A percentile compares a stretch with the other conserved stretches of the same genome.
These are phyloP conservation scores for Saturnispora dispora DNA, from an alignment of 805 yeast genomes.

Conservation along the genomic window DNA sequence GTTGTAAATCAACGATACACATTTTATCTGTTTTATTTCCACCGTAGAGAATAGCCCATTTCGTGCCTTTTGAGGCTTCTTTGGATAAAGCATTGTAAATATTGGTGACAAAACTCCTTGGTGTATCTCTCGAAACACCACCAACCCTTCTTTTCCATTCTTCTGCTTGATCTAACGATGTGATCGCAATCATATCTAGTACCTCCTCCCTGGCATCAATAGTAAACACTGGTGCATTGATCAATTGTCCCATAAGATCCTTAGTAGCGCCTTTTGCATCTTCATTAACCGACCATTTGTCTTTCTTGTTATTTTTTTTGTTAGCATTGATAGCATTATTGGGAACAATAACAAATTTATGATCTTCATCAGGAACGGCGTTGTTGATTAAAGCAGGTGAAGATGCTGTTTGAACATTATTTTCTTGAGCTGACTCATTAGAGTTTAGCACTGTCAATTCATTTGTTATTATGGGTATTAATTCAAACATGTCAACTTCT, in stretches of 20 bases:
- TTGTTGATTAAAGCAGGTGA: not conserved
- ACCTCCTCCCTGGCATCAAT: conserved; percentile 81
- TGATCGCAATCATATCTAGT: conserved; percentile 69
- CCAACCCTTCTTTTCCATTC: conserved; percentile 81
- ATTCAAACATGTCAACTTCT: conserved; percentile 67
- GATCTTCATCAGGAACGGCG: conserved; percentile 21
- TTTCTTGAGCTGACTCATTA: conserved; percentile 8
- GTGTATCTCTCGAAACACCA: conserved; percentile 68
- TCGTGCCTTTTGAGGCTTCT: conserved; percentile 63
- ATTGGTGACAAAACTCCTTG: conserved; percentile 69
- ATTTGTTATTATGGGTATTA: conserved; percentile 35
- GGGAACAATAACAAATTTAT: conserved; percentile 57
- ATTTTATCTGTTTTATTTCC: conserved; percentile 73
- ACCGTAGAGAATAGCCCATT: conserved; percentile 70
- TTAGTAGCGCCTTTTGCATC: conserved; percentile 56
- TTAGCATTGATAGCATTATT: conserved; percentile 77
- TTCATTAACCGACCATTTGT: conserved; percentile 69
- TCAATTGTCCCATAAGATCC: conserved; percentile 42
- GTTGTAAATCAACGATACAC: conserved; percentile 55
- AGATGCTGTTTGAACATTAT: not conserved
- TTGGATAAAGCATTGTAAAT: conserved; percentile 65
- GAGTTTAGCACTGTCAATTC: conserved; percentile 11
- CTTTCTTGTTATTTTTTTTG: conserved; percentile 65
- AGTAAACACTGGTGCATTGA: conserved; percentile 63
- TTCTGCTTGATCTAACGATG: conserved; percentile 67